phyloP scores from a whole-genome alignment of 208 protist genomes.

The Angomonas deanei region DNA sequence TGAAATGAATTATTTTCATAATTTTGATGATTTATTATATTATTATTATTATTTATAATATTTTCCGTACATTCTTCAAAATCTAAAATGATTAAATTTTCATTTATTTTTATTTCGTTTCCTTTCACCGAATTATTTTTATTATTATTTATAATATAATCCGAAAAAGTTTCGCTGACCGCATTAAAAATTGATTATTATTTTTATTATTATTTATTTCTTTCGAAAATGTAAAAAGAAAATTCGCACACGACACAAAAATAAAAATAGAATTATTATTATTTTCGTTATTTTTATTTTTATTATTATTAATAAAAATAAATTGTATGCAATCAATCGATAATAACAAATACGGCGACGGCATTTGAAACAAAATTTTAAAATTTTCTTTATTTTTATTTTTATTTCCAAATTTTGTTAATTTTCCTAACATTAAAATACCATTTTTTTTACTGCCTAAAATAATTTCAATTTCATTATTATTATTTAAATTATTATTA shows the following conservation, averaged over 20 bases:
- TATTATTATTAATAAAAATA: neutral
- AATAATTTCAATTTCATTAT: neutral
- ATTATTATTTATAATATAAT: constrained; percentile 7
- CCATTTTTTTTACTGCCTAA: neutral
- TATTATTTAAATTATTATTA: no score
- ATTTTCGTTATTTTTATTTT: neutral
- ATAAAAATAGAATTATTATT: neutral
- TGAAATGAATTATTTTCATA: neutral
- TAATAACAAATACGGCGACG: neutral
- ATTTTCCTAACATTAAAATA: neutral
- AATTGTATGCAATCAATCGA: neutral
- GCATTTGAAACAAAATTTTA: neutral
- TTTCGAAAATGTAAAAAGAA: neutral
- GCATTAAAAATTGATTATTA: neutral
- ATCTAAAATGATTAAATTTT: neutral
- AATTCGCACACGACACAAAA: neutral
- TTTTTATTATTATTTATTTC: neutral
- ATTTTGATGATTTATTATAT: neutral
- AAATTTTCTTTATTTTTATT: constrained; percentile 1
- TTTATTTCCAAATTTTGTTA: neutral
- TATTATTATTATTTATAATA: constrained; percentile 1
- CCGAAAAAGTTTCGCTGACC: neutral
- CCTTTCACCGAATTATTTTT: neutral
- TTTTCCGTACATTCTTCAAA: neutral
- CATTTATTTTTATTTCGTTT: neutral